phyloP scores from a whole-genome alignment of 1,284 basidiomycete genomes.

The Ustilago shanxiensis region DNA sequence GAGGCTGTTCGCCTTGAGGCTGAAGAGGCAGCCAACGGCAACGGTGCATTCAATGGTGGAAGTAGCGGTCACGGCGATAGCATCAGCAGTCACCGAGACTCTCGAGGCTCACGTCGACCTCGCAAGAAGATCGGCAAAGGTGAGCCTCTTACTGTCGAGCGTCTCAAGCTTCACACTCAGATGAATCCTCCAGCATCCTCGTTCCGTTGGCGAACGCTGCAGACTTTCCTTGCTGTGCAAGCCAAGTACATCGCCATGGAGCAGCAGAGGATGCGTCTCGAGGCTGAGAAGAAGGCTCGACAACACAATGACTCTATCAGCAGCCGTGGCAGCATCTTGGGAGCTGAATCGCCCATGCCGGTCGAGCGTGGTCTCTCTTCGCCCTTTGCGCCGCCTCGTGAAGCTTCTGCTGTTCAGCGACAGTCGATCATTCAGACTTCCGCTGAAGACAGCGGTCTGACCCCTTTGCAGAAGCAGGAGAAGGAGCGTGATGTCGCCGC shows the following conservation, averaged over 20 bases:
- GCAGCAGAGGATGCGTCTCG: conserved; percentile 57
- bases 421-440: conserved; percentile 29
- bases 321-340: conserved; percentile 34
- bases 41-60: conserved; percentile 1
- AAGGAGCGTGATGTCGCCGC: conserved; percentile 57
- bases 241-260: conserved; percentile 72
- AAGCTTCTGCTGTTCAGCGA: conserved; percentile 26
- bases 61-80: conserved; percentile 38
- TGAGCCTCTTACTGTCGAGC: conserved; percentile 69
- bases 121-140: conserved; percentile 73
- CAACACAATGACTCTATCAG: conserved; percentile 26
- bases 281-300: conserved; percentile 37
- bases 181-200: conserved; percentile 76
- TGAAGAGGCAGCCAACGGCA: conserved; percentile 42
- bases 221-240: conserved; percentile 73
- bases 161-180: conserved; percentile 84
- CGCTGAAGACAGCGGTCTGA: conserved; percentile 37
- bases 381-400: conserved; percentile 40
- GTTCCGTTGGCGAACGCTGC: conserved; percentile 73
- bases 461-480: conserved; percentile 38
- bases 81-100: conserved; percentile 37
- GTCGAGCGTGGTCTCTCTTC: conserved; percentile 28
- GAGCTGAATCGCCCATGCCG: conserved; percentile 18
- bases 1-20: conserved; percentile 82
- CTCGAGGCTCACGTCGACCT: conserved; percentile 70